Conservation (phyloP, 1,139 yeast genomes). For the Arxiozyma heterogenica region DNA sequence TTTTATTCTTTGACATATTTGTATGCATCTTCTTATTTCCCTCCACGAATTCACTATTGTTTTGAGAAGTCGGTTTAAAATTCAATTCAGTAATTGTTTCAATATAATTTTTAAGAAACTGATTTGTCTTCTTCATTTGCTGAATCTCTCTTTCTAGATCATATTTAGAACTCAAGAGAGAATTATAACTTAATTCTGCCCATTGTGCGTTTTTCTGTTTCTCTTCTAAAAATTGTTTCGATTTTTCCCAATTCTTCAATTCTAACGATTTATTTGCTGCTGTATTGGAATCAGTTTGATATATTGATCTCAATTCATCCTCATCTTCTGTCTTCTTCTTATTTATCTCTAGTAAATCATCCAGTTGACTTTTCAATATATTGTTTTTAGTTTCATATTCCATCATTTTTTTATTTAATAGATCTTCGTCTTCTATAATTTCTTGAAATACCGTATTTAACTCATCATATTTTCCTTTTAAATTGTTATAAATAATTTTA, state of each 20-base stretch:
- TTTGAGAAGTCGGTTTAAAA: not conserved
- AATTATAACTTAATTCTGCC: constrained; percentile 7
- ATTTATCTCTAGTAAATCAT: constrained; percentile 4
- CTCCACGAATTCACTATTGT: not conserved
- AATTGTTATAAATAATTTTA: not conserved
- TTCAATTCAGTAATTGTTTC: constrained; percentile 11
- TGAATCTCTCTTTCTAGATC: constrained; percentile 10
- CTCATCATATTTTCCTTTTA: not conserved
- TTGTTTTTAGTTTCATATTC: constrained; percentile 7
- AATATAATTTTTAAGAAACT: constrained; percentile 18
- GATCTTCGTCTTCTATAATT: constrained; percentile 9
- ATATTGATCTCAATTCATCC: constrained; percentile 39
- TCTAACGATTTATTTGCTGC: constrained; percentile 45
- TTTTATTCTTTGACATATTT: not conserved
- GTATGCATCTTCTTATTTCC: not conserved
- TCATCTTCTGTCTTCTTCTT: constrained; percentile 31
- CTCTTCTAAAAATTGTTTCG: constrained; percentile 31
- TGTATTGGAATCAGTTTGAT: constrained; percentile 45
- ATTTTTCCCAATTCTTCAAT: constrained; percentile 29
- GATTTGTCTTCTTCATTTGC: constrained; percentile 12
- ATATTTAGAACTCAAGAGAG: constrained; percentile 3
- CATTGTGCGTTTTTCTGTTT: constrained; percentile 11
- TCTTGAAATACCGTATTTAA: constrained; percentile 13
- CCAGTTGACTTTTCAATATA: not conserved
- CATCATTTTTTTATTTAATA: constrained; percentile 13